These are phyloP conservation scores for Hymenoscyphus repandus DNA, from an alignment of 2,329 filamentous ascomycete genomes.

Conservation along the genomic window DNA sequence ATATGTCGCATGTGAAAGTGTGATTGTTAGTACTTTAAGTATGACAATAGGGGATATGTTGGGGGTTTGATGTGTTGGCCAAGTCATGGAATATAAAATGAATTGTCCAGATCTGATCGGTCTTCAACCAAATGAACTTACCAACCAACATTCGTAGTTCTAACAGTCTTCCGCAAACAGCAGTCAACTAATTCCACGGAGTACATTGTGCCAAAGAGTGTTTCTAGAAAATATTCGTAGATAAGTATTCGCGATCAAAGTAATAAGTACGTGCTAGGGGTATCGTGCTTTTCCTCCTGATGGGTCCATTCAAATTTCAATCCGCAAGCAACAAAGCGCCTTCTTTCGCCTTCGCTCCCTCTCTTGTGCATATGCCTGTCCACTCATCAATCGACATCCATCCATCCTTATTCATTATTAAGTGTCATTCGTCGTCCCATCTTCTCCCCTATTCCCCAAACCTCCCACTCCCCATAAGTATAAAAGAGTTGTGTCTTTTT, in stretches of 20 bases:
- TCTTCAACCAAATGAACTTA: no score
- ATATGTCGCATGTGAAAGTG: no score
- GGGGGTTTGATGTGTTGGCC: not conserved
- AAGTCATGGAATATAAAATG: no score
- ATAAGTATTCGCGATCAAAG: not conserved
- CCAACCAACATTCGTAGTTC: no score
- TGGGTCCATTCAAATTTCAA: not conserved
- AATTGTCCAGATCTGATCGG: no score
- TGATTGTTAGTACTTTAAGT: no score
- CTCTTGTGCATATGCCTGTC: not conserved
- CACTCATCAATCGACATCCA: not conserved
- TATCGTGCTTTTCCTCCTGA: conserved; percentile 21
- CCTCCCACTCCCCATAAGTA: no score
- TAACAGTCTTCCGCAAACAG: no score
- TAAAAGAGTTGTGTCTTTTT: no score
- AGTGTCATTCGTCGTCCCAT: not conserved
- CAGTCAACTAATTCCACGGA: not conserved
- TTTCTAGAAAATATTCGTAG: not conserved
- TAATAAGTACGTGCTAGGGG: conserved; percentile 10
- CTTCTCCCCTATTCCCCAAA: not conserved
- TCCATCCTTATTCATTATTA: not conserved
- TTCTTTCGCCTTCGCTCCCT: not conserved
- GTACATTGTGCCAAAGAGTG: not conserved
- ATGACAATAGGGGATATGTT: not conserved
- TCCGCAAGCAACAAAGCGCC: not conserved